phyloP scores from a whole-genome alignment of 345 rosid genomes.

The Eucalyptus paniculata region DNA sequence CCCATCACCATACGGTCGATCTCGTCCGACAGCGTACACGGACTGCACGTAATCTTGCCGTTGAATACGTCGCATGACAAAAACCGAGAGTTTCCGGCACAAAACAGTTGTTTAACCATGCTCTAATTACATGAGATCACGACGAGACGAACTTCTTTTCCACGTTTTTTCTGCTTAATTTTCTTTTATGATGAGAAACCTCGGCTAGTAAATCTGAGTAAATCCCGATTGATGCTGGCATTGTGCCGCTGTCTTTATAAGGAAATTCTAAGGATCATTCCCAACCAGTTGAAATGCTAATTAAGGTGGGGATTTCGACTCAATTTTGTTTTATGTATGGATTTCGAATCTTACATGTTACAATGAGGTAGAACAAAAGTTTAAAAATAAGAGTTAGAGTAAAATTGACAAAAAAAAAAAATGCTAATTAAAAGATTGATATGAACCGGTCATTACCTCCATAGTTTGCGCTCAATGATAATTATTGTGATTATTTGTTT shows the following conservation, averaged over 20 bases:
- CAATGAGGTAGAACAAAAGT: accelerated
- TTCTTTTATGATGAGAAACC: background rate
- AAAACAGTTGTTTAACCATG: background rate
- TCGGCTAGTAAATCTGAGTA: background rate
- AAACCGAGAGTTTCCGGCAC: background rate
- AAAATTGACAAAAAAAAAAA: too few species aligned
- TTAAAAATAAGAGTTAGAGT: accelerated
- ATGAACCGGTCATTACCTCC: background rate
- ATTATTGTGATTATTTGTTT: background rate
- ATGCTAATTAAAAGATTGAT: background rate
- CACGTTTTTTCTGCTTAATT: background rate
- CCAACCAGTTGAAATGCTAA: too few species aligned
- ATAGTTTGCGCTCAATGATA: background rate
- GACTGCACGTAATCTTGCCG: background rate
- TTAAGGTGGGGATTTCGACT: background rate
- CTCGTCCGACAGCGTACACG: background rate
- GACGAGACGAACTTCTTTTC: background rate
- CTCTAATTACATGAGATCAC: background rate
- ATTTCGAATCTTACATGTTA: accelerated
- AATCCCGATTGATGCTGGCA: background rate
- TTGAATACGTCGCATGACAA: background rate
- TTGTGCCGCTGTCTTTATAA: background rate
- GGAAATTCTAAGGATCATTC: too few species aligned
- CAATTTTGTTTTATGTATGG: too few species aligned
- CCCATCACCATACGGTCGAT: background rate